Base-by-base conservation (phyloP, 371 early-diverging fungal species). In the Mucor piriformis region DNA sequence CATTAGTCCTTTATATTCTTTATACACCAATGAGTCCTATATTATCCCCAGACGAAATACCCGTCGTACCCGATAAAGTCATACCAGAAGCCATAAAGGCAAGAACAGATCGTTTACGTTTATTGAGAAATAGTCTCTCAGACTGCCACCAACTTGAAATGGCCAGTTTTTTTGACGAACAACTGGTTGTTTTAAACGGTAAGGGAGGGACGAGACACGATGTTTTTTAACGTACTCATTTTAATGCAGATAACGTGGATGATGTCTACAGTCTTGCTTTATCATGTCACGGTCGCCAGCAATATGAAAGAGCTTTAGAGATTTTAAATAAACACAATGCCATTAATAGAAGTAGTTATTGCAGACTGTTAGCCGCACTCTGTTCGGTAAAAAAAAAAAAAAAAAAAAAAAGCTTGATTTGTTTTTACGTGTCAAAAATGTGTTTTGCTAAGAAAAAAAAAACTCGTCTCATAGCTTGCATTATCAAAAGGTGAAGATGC, bases 311-410 rank as follows among this genome's bases (percentile, higher is more conserved):
- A 42, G 86, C 85, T 13, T 60, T 83, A 27, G 78, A 79, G 49
- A 62, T 88, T n/a, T 54, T 89, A 16, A 76, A 80, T 55, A 72
- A 70, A 20, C 67, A 76, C 48, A 61, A 82, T 3, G 62, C 81
- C 1, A 53, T 83, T 13, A 76, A 82, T 38, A 69, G 74, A 11
- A 86, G 83, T 42, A 76, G 86, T 5, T 74, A 81, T 20, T 85
- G 84, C 69, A 74, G 87, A 40, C 82, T 77, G 61, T 60, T 88
- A 6, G 86, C 88, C 21, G 86, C 82, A 13, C 74, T 84, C 42
- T 88, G 90, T 62, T 73, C 79, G 43, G 87, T 88, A 77, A 29
- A n/a, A n/a, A n/a, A n/a, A n/a, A n/a, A n/a, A n/a, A n/a, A n/a
- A n/a, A n/a, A n/a, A n/a, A n/a, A n/a, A n/a, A n/a, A n/a, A 77